Base-by-base conservation (phyloP, 192 early-diverging fungal genomes). In the Geranomyces michiganensis region DNA sequence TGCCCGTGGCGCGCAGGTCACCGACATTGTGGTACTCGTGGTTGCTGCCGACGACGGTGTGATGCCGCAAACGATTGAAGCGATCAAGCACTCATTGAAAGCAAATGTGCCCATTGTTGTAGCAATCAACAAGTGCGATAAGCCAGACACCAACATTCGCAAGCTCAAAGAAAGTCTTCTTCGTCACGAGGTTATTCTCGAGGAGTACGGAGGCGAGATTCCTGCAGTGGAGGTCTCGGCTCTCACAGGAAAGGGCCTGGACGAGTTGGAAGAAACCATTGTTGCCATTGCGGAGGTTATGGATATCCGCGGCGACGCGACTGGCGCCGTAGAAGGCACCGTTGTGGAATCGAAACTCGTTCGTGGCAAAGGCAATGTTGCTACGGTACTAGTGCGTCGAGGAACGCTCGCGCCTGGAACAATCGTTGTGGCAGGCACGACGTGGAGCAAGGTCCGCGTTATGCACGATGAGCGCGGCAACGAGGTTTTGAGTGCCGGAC, bases 51-150 rank as follows among this genome's bases (percentile, higher is more conserved):
- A 97, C 73, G 96, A 97, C 77, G 96, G 96, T 5, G 91, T 99
- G 29, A 99, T 97, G 96, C 96, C 96, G 0, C 96, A 99, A 76
- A 99, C 96, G 1, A 81, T 92, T 9, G 96, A 98, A 77, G 95
- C 96, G 9, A 94, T 99, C 62, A 86, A 94, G 72, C 95, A 96
- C 78, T 92, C 95, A 7, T 83, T 90, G 36, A 87, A 86, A 10
- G 92, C 94, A 12, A 83, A 85, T 58, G 84, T 95, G 21, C 94
- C 95, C 22, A 88, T 99, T 44, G 89, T 99, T 68, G 95, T 99
- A 0, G 96, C 96, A 0, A 90, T 99, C 64, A 99, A 96, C 87
- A 99, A 99, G 78, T 96, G 95, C 76, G 96, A 99, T 80, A 97
- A 95, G 70, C 91, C 89, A 22, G 91, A 90, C 4, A 72, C 74